Evolutionary conservation across 768 basidiomycete species (phyloP), one percentile per base, ranked within the genome.

Genomic region (Tubosaeta brunneosetosa): DNA sequence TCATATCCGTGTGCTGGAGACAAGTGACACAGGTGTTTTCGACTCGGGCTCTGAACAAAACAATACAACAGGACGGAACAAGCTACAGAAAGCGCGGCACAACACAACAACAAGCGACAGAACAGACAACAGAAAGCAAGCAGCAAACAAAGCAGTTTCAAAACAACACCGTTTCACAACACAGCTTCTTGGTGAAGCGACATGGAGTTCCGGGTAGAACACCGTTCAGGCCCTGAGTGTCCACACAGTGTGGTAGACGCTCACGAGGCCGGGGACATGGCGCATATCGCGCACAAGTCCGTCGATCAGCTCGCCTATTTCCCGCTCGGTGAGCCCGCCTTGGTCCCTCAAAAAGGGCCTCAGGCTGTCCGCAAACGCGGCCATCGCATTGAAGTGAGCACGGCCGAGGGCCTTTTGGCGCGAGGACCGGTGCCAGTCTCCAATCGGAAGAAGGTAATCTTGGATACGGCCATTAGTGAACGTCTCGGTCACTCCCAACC

Each of bases 391-490:
- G 27, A 77, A 71, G 58, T 76, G 76, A 2, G 58, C 66, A 29
- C 55, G 64, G 1, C 84, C 86, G 2, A 85, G 59, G 11, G 46
- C 37, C 55, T 55, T 65, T 60, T 72, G 53, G 27, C 46, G 58
- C 3, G 68, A 58, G 46, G 78, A 71, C 0, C 44, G 33, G 44
- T 68, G 72, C 84, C 82, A 84, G 9, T 69, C 66, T 5, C 86
- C 86, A 22, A 88, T 71, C 9, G 85, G 84, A 52, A 86, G 72
- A 63, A 67, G 57, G 53, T 71, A 63, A 3, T 55, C 50, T 29
- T 61, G 60, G 7, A 69, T 37, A 5, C 68, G 63, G 50, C 81
- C 72, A 17, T 74, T 68, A 0, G 53, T 62, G 62, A 86, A 88
- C 12, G 55, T 56, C 1, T 69, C 71, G 2, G 70, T 72, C 1